These are phyloP conservation scores for Collybiopsis luxurians DNA, from an alignment of 768 basidiomycete genomes.

Conservation along the genomic window DNA sequence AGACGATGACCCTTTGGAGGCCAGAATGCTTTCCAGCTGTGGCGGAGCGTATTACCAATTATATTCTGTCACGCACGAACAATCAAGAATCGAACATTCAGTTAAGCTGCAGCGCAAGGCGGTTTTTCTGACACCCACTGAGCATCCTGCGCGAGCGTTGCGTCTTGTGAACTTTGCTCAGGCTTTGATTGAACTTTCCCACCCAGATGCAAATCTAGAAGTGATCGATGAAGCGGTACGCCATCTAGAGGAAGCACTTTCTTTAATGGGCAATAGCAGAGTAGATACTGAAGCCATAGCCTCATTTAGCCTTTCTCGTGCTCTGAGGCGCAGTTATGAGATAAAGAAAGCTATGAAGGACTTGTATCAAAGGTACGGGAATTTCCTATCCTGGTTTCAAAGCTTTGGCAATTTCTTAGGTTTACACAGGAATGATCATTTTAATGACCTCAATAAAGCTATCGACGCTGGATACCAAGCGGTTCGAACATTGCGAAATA, in stretches of 20 bases:
- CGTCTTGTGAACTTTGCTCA: slow-evolving; percentile 1
- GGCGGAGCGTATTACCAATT: slow-evolving; percentile 9
- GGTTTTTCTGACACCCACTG: slow-evolving; percentile 12
- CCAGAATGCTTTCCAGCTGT: slow-evolving; percentile 11
- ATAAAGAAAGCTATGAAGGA: not conserved
- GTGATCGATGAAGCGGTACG: not conserved
- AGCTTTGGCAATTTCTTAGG: no score
- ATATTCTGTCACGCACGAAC: not conserved
- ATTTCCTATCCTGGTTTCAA: no score
- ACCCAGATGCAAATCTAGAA: not conserved
- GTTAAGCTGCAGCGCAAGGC: slow-evolving; percentile 8
- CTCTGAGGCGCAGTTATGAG: not conserved
- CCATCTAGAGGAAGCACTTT: not conserved
- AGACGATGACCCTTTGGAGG: not conserved
- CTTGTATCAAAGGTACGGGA: no score
- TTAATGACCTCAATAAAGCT: not conserved
- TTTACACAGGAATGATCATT: no score
- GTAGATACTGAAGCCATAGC: no score
- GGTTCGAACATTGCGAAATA: not conserved
- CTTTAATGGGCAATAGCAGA: not conserved
- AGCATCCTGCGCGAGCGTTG: slow-evolving; percentile 9
- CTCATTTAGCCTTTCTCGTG: not conserved
- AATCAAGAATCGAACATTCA: slow-evolving; percentile 2
- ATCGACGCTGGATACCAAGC: not conserved
- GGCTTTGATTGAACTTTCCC: not conserved